These are phyloP conservation scores for Stygiomarasmius scandens DNA, from an alignment of 1,284 basidiomycete species.

Conservation along the genomic window DNA sequence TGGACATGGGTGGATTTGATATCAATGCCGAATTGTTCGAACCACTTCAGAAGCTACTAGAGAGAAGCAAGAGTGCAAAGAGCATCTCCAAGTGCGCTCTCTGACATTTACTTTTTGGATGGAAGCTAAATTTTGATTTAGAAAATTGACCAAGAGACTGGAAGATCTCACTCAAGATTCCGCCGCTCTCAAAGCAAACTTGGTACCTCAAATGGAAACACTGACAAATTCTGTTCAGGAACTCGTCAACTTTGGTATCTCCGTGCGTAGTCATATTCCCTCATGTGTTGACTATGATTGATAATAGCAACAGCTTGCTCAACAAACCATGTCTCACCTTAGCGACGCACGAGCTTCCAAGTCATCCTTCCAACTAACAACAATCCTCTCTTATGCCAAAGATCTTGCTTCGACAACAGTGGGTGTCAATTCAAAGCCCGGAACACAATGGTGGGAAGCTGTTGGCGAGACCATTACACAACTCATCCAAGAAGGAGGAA, in stretches of 20 bases:
- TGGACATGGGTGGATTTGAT: conserved; percentile 75
- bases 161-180: conserved; percentile 79
- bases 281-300: conserved; percentile 1
- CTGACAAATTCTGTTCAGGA: conserved; percentile 77
- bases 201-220: conserved; percentile 73
- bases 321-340: conserved; percentile 82
- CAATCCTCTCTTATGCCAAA: conserved; percentile 71
- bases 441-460: conserved; percentile 75
- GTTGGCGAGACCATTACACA: conserved; percentile 71
- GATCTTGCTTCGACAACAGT: conserved; percentile 75
- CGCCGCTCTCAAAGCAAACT: conserved; percentile 68
- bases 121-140: conserved; percentile 30
- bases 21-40: conserved; percentile 75
- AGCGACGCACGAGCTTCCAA: conserved; percentile 77
- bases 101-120: conserved; percentile 1
- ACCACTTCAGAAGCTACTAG: conserved; percentile 80
- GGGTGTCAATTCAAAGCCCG: conserved; percentile 66
- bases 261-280: conserved; percentile 47
- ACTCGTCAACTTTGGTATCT: conserved; percentile 87
- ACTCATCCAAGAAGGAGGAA: conserved; percentile 71
- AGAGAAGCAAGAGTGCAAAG: conserved; percentile 82
- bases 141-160: conserved; percentile 84
- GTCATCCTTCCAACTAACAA: conserved; percentile 72
- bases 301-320: conserved; percentile 65
- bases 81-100: conserved; percentile 71